Percentiles rank a stretch among this genome's conserved stretches.
Evolutionary conservation across 1,284 basidiomycete genomes (phyloP).

Genomic region (Blastosporella zonata): DNA sequence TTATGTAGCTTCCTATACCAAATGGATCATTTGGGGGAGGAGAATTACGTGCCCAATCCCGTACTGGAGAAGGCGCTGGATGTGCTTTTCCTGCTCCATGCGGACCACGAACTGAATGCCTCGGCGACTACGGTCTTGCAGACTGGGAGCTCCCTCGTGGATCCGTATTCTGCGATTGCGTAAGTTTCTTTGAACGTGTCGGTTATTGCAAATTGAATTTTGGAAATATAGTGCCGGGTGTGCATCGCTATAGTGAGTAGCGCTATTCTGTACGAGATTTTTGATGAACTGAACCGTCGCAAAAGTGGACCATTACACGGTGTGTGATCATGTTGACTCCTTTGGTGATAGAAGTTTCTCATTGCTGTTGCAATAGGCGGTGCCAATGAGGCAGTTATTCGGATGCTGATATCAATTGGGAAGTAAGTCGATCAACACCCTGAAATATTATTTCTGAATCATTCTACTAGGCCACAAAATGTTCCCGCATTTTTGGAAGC

Average conservation of each 20-base stretch:
- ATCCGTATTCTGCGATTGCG: slow-evolving; percentile 84
- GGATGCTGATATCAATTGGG: slow-evolving; percentile 86
- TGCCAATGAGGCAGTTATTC: slow-evolving; percentile 86
- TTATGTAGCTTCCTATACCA: slow-evolving; percentile 75
- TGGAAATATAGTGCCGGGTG: slow-evolving; percentile 60
- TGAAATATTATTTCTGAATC: not conserved
- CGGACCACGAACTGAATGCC: slow-evolving; percentile 87
- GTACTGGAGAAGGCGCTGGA: slow-evolving; percentile 83
- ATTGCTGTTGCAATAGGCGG: slow-evolving; percentile 46
- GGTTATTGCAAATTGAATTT: not conserved
- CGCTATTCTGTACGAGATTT: not conserved
- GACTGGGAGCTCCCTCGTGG: slow-evolving; percentile 82
- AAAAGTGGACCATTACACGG: slow-evolving; percentile 64
- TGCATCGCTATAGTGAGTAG: slow-evolving; percentile 75
- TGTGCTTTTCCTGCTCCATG: slow-evolving; percentile 81
- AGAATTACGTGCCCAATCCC: slow-evolving; percentile 75
- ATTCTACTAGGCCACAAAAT: slow-evolving; percentile 60
- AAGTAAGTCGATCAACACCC: slow-evolving; percentile 45
- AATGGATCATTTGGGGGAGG: slow-evolving; percentile 77
- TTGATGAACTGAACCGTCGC: slow-evolving; percentile 1
- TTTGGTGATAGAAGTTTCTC: not conserved
- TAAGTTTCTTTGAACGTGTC: slow-evolving; percentile 29
- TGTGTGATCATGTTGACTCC: slow-evolving; percentile 5
- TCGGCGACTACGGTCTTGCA: slow-evolving; percentile 82
- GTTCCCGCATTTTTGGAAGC: slow-evolving; percentile 82